Percentiles rank a stretch among this genome's conserved stretches.
Conservation (phyloP, 306 rosid genomes). For the Acacia confusa region DNA sequence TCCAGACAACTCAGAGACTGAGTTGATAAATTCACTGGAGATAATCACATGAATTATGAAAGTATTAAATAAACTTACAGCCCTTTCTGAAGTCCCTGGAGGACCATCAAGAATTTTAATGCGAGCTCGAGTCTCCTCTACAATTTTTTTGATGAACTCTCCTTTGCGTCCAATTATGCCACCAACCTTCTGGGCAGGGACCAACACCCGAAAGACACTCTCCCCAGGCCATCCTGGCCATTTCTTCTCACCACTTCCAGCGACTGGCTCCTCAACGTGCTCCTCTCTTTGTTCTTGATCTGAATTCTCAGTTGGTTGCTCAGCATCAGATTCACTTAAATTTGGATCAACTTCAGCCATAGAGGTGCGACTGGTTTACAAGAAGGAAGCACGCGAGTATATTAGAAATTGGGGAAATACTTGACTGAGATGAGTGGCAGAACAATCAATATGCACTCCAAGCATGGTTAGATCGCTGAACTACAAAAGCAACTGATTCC, state of each 20-base stretch:
- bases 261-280: constrained; percentile 48
- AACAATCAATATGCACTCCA: neutral
- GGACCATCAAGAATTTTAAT: constrained; percentile 98
- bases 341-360: constrained; percentile 75
- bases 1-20: neutral
- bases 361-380: constrained; percentile 28
- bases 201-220: constrained; percentile 94
- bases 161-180: constrained; percentile 98
- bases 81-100: constrained; percentile 94
- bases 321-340: constrained; percentile 34
- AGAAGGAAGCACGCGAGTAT: constrained; percentile 7
- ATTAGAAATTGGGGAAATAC: neutral
- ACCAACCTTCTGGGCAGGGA: constrained; percentile 95
- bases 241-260: constrained; percentile 70
- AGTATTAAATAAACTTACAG: constrained; percentile 64
- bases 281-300: constrained; percentile 39
- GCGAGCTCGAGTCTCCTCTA: constrained; percentile 95
- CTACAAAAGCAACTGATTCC: neutral
- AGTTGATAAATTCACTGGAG: neutral
- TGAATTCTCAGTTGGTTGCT: constrained; percentile 31
- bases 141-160: constrained; percentile 87
- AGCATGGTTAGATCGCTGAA: neutral
- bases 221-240: constrained; percentile 99
- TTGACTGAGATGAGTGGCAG: neutral
- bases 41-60: constrained; percentile 2